These are phyloP conservation scores for Starmerella powellii DNA, from an alignment of 805 yeast genomes.

Conservation along the genomic window DNA sequence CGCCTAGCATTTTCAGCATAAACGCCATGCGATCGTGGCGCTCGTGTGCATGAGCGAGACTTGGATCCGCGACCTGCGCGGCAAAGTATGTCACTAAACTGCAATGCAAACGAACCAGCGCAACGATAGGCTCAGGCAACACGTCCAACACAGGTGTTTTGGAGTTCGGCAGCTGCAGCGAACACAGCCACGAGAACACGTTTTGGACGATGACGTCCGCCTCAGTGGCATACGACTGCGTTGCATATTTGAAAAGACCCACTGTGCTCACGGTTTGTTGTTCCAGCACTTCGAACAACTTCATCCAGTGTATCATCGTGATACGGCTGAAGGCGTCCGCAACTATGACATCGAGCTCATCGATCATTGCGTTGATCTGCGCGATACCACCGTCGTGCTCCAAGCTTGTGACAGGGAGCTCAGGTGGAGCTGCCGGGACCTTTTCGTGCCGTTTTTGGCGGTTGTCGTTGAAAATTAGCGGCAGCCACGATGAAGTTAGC, in stretches of 20 bases:
- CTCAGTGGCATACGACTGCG: conserved; percentile 34
- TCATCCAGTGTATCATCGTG: conserved; percentile 65
- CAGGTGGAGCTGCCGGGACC: background rate
- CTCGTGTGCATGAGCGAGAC: conserved; percentile 37
- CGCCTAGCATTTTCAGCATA: conserved; percentile 50
- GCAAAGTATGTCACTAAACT: conserved; percentile 54
- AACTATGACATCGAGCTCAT: conserved; percentile 50
- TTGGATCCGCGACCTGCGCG: conserved; percentile 50
- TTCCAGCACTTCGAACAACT: conserved; percentile 61
- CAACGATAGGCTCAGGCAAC: conserved; percentile 59
- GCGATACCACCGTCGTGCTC: conserved; percentile 15
- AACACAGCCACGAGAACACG: conserved; percentile 56
- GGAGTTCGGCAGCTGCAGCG: conserved; percentile 37
- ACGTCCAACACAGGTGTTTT: conserved; percentile 33
- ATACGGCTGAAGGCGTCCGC: conserved; percentile 45
- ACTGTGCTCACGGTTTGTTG: conserved; percentile 47
- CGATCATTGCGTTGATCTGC: conserved; percentile 47
- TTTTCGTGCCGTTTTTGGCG: background rate
- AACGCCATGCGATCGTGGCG: conserved; percentile 61
- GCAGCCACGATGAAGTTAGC: conserved; percentile 3
- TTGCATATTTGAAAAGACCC: conserved; percentile 45
- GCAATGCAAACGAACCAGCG: conserved; percentile 52
- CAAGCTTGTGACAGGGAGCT: conserved; percentile 13
- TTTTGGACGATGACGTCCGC: conserved; percentile 53
- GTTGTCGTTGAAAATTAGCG: background rate